These are phyloP conservation scores for Bombardia bombarda DNA, from an alignment of 495 filamentous ascomycete genomes.

Conservation along the genomic window DNA sequence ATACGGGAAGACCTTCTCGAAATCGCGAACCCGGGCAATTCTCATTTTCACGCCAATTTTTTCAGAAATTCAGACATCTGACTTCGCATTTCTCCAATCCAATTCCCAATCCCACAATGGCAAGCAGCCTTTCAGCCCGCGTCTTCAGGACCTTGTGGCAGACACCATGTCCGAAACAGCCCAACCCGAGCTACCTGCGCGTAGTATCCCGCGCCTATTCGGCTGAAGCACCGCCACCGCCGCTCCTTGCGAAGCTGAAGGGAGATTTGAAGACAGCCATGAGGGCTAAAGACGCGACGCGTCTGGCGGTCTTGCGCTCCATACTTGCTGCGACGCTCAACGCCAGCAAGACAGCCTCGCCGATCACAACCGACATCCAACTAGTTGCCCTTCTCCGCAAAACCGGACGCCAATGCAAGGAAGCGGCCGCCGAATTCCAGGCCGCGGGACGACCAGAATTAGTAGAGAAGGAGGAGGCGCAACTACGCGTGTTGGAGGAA, in stretches of 20 bases:
- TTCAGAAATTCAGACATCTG: too few relatives aligned
- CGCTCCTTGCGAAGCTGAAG: slow-evolving; percentile 38
- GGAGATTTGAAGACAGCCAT: slow-evolving; percentile 53
- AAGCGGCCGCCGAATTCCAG: slow-evolving; percentile 40
- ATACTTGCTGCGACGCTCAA: slow-evolving; percentile 46
- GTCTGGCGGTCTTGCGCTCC: slow-evolving; percentile 46
- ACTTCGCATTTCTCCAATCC: too few relatives aligned
- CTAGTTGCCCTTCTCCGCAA: slow-evolving; percentile 46
- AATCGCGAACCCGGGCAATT: too few relatives aligned
- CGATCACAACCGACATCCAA: slow-evolving; percentile 47
- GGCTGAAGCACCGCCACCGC: slow-evolving; percentile 27
- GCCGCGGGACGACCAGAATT: slow-evolving; percentile 45
- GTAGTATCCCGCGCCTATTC: not conserved
- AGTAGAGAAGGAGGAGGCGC: slow-evolving; percentile 44
- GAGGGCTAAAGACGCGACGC: slow-evolving; percentile 47
- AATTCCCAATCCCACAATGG: too few relatives aligned
- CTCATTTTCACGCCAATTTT: too few relatives aligned
- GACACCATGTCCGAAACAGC: too few relatives aligned
- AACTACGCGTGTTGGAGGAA: slow-evolving; percentile 38
- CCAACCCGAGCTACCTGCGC: too few relatives aligned
- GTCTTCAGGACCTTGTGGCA: slow-evolving; percentile 1
- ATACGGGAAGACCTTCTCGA: too few relatives aligned
- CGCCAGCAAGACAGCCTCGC: slow-evolving; percentile 47
- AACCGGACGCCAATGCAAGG: slow-evolving; percentile 26
- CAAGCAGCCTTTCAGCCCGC: not conserved